Evolutionary conservation across 768 basidiomycete species (phyloP).

Genomic region (Lactifluus volemus): DNA sequence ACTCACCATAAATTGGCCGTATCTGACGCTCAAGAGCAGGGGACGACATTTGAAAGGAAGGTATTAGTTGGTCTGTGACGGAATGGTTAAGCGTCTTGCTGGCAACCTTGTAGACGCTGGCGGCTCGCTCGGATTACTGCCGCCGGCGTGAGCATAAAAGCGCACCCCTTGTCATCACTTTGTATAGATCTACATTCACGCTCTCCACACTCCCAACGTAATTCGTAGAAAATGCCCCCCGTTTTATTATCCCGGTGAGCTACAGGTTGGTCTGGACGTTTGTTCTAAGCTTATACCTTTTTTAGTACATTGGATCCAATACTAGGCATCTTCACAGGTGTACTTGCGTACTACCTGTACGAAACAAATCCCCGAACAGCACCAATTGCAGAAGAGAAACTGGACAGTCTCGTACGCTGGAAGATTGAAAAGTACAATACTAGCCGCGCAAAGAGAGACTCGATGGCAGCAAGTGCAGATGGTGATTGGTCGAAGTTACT

Average conservation of each 20-base stretch:
- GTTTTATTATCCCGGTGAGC: slow-evolving; percentile 28
- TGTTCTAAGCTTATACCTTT: slow-evolving; percentile 5
- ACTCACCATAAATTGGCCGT: slow-evolving; percentile 74
- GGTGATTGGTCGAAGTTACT: slow-evolving; percentile 6
- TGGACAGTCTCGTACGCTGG: slow-evolving; percentile 52
- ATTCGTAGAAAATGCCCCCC: slow-evolving; percentile 32
- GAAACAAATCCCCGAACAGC: slow-evolving; percentile 74
- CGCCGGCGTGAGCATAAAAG: background rate
- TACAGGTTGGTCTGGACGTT: background rate
- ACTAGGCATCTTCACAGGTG: slow-evolving; percentile 69
- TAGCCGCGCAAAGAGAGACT: slow-evolving; percentile 6
- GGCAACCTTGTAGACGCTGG: slow-evolving; percentile 4
- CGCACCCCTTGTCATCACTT: background rate
- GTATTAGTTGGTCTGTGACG: background rate
- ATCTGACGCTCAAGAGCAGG: slow-evolving; percentile 71
- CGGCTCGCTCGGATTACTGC: background rate
- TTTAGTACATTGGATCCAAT: slow-evolving; percentile 59
- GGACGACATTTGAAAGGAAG: slow-evolving; percentile 35
- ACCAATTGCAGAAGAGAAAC: slow-evolving; percentile 43
- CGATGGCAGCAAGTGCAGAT: slow-evolving; percentile 19
- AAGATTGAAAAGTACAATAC: slow-evolving; percentile 44
- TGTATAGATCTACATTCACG: background rate
- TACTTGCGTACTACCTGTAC: slow-evolving; percentile 70
- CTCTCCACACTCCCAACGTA: background rate
- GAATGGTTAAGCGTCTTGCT: slow-evolving; percentile 1